Conservation (phyloP, 768 basidiomycete genomes). For the Boletus rufocinnamomeus region DNA sequence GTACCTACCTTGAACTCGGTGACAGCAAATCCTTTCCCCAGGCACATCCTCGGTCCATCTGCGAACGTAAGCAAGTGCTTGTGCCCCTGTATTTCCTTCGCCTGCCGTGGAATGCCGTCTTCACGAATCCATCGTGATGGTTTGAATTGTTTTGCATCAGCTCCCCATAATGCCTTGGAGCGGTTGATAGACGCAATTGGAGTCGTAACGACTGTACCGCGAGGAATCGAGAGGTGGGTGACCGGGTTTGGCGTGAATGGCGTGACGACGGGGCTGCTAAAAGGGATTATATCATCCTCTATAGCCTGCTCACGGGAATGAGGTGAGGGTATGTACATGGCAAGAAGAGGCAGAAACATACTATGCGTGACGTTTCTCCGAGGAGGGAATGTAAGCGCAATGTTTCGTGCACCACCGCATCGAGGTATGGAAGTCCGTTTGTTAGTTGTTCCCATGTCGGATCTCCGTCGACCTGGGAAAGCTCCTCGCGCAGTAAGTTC, state of each 20-base stretch:
- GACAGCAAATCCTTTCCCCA: constrained; percentile 33
- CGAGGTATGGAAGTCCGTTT: constrained; percentile 53
- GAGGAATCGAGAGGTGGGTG: constrained; percentile 43
- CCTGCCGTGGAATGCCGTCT: constrained; percentile 27
- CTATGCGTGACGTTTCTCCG: constrained; percentile 19
- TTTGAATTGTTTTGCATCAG: constrained; percentile 55
- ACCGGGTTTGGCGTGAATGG: constrained; percentile 37
- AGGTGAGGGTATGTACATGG: not conserved
- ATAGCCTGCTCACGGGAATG: constrained; percentile 38
- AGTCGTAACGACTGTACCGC: constrained; percentile 47
- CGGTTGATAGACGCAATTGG: constrained; percentile 52
- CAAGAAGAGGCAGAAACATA: not conserved
- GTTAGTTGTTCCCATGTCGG: constrained; percentile 57
- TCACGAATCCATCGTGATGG: constrained; percentile 62
- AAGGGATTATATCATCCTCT: constrained; percentile 59
- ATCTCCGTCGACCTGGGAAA: constrained; percentile 45
- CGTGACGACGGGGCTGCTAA: constrained; percentile 47
- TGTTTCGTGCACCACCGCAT: constrained; percentile 49
- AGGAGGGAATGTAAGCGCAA: constrained; percentile 46
- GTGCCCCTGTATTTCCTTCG: constrained; percentile 37
- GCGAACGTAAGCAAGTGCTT: constrained; percentile 32
- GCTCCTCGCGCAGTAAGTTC: constrained; percentile 49
- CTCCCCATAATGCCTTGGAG: constrained; percentile 59
- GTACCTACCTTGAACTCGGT: constrained; percentile 28
- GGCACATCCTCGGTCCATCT: constrained; percentile 33